phyloP scores from a whole-genome alignment of 2,329 filamentous ascomycete genomes.

The Pseudocercospora fuligena region DNA sequence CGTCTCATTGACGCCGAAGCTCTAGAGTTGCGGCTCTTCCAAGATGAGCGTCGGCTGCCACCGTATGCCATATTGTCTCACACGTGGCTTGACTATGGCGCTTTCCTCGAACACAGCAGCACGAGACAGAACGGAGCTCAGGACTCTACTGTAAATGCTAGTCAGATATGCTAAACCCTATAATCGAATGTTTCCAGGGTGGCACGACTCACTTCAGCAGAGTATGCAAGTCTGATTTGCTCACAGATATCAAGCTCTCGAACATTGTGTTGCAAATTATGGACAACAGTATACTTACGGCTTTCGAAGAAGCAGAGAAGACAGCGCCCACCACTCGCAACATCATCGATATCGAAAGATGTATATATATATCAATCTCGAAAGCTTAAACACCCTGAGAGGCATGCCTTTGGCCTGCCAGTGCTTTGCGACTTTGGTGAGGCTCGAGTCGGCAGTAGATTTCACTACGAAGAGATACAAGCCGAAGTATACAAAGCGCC shows the following conservation, averaged over 20 bases:
- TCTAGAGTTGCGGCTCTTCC: too few relatives aligned
- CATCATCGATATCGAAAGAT: constrained; percentile 12
- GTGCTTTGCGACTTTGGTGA: constrained; percentile 24
- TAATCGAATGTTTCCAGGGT: too few relatives aligned
- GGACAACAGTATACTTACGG: constrained; percentile 1
- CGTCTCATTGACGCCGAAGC: too few relatives aligned
- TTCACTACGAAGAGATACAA: constrained; percentile 10
- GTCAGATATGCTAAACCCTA: too few relatives aligned
- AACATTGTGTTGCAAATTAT: constrained; percentile 12
- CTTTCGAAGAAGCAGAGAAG: constrained; percentile 1
- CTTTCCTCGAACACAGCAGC: too few relatives aligned
- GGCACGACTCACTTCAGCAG: too few relatives aligned
- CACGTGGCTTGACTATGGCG: too few relatives aligned
- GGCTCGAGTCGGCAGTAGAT: not conserved
- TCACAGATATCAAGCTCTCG: constrained; percentile 13
- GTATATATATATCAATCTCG: constrained; percentile 27
- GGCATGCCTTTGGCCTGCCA: constrained; percentile 12
- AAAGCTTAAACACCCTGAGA: constrained; percentile 21
- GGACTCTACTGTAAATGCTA: too few relatives aligned
- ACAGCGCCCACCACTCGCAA: not conserved
- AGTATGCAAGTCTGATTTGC: too few relatives aligned
- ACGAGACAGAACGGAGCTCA: too few relatives aligned
- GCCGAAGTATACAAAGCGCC: constrained; percentile 19
- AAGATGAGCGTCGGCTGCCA: too few relatives aligned
- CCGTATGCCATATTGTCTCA: too few relatives aligned